Base-by-base conservation (phyloP, 2,329 filamentous ascomycete genomes). In the Ceratocystis cubensis region DNA sequence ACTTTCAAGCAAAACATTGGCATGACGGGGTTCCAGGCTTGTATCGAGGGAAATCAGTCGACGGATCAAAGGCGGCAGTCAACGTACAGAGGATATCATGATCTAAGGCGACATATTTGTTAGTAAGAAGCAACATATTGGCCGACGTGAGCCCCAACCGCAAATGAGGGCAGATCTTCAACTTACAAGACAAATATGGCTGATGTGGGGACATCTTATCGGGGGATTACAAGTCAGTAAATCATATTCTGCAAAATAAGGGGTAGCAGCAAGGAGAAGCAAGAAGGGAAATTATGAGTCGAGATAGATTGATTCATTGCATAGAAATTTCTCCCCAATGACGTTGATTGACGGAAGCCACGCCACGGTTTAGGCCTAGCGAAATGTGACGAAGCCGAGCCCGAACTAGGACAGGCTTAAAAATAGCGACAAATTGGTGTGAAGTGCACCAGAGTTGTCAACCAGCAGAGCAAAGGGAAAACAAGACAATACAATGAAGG, bases 181-280 rank as follows among this genome's bases (percentile, higher is more conserved):
- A 75, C 78, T 77, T 72, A 79, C 78, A 79, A 8, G 78, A 79
- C 1, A 80, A 74, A 70, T 79, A 79, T 7, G 77, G 73, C 53
- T 76, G 72, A 56, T 75, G 74, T 0, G 77, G 75, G 1, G 76
- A 76, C n/a, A 72, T 71, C 73, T 74, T 64, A 44, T 56, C 17
- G 45, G 13, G 28, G 63, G 28, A 44, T 30, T 61, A 17, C 13
- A 53, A 45, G 28, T 61, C 63, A 68, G 57, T 61, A 63, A 20
- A 45, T 13, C 50, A 8, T 37, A 63, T 44, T 57, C 28, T 33
- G 53, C 53, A 56, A 30, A 17, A 22, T 61, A 53, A 22, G 63
- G 56, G 13, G 30, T 22, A 22, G 53, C 53, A n/a, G 28, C 25
- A 28, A 25, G 25, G 50, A 28, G 50, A 56, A 5, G 13, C 25